A percentile compares a stretch with the other conserved stretches of the same genome.
These are phyloP conservation scores for Starmerella apis DNA, from an alignment of 805 yeast genomes.

Conservation along the genomic window DNA sequence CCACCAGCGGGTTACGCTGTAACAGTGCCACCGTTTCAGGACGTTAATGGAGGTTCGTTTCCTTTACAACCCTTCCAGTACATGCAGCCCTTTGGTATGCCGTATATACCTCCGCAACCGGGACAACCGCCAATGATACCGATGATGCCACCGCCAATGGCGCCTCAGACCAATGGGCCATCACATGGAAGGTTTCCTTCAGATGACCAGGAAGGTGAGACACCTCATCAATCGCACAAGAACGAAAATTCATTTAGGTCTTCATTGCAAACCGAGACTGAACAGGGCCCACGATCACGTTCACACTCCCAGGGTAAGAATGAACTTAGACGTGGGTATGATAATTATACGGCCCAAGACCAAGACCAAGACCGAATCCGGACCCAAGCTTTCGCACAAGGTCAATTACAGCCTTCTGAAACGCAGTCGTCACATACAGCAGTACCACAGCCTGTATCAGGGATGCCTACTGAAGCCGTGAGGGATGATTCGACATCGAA, in stretches of 20 bases:
- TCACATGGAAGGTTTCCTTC: neutral
- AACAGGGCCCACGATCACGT: neutral
- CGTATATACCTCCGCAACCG: constrained; percentile 14
- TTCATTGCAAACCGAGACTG: no score
- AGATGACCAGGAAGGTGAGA: neutral
- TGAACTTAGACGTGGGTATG: neutral
- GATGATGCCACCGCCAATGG: constrained; percentile 11
- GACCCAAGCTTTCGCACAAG: no score
- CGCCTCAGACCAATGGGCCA: neutral
- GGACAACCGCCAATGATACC: constrained; percentile 13
- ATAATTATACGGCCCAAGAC: neutral
- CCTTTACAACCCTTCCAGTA: constrained; percentile 14
- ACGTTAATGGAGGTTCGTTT: constrained; percentile 3
- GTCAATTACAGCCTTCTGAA: no score
- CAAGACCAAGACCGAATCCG: neutral
- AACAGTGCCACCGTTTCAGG: constrained; percentile 8
- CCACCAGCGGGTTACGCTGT: constrained; percentile 12
- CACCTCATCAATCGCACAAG: neutral
- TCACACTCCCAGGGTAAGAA: neutral
- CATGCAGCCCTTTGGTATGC: constrained; percentile 20
- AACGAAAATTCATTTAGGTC: no score
- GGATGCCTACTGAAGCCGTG: no score
- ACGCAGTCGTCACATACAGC: no score
- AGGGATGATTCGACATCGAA: neutral
- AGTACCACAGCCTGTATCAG: no score